These are phyloP conservation scores for Boletus tylopilopsis DNA, from an alignment of 768 basidiomycete genomes.

Conservation along the genomic window DNA sequence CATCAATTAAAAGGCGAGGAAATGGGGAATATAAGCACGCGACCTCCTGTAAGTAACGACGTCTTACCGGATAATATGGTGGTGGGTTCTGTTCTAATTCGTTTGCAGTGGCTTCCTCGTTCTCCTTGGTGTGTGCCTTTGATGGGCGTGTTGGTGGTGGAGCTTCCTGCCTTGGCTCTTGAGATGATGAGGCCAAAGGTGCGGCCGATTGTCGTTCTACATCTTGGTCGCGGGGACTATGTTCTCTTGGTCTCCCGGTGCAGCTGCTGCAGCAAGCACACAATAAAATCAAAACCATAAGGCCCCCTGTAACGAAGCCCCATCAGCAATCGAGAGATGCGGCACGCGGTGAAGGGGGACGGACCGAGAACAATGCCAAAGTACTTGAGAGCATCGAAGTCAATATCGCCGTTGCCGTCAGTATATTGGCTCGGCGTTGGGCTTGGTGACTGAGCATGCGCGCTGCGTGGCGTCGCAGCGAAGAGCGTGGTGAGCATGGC, in stretches of 20 bases:
- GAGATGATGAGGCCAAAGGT: background rate
- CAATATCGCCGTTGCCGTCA: background rate
- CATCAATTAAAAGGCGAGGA: too few relatives aligned
- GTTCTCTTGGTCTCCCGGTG: background rate
- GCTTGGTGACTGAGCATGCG: background rate
- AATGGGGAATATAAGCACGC: too few relatives aligned
- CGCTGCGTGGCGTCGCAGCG: background rate
- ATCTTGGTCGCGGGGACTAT: background rate
- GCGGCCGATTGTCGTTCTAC: background rate
- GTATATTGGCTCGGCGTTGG: background rate
- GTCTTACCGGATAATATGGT: slow-evolving; percentile 10
- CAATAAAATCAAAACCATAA: background rate
- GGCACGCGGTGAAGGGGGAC: background rate
- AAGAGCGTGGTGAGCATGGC: background rate
- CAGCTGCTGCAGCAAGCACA: background rate
- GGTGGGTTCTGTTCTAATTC: slow-evolving; percentile 1
- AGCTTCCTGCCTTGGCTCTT: background rate
- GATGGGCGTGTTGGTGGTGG: background rate
- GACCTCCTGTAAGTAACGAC: too few relatives aligned
- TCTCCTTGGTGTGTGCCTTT: background rate
- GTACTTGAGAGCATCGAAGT: background rate
- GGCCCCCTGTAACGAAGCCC: too few relatives aligned
- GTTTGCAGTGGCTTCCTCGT: background rate
- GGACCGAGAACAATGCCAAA: background rate
- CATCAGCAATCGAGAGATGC: background rate